Evolutionary conservation across 225 moss, liverwort and hornwort genomes (phyloP).

Genomic region (Neckera pumila): DNA sequence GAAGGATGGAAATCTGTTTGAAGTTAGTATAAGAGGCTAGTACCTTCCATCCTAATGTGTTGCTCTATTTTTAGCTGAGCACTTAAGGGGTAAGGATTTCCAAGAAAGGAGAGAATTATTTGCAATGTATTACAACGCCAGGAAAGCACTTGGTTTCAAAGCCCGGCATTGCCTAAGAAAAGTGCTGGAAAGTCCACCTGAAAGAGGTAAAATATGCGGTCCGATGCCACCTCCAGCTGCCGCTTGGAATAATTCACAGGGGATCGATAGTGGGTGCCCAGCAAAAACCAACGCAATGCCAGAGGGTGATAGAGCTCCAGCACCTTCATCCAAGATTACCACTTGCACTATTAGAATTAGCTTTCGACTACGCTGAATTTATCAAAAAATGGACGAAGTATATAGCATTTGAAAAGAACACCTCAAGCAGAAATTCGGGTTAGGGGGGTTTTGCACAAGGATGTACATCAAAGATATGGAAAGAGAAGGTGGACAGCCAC

Average conservation of each 20-base stretch:
- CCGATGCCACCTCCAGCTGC: slow-evolving; percentile 79
- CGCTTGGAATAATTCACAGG: slow-evolving; percentile 86
- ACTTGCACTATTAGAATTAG: not conserved
- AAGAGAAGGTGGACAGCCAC: not conserved
- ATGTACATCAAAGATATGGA: not conserved
- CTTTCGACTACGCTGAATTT: not conserved
- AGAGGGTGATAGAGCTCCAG: slow-evolving; percentile 77
- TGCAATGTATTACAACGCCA: not conserved
- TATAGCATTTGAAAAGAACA: not conserved
- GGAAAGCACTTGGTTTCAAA: not conserved
- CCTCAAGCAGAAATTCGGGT: not conserved
- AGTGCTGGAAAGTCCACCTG: slow-evolving; percentile 39
- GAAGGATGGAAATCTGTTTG: not conserved
- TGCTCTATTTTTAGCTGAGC: not conserved
- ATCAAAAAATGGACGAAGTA: not conserved
- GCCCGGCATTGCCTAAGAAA: not conserved
- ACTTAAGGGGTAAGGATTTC: not conserved
- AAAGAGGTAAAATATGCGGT: slow-evolving; percentile 82
- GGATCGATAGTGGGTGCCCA: slow-evolving; percentile 91
- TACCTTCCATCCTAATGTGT: not conserved
- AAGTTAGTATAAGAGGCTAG: not conserved
- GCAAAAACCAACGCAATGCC: slow-evolving; percentile 89
- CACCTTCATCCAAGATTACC: slow-evolving; percentile 37
- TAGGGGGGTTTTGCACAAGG: not conserved
- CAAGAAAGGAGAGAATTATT: not conserved